phyloP scores from a whole-genome alignment of 2,329 filamentous ascomycete species.

The Neofusicoccum cordaticola region DNA sequence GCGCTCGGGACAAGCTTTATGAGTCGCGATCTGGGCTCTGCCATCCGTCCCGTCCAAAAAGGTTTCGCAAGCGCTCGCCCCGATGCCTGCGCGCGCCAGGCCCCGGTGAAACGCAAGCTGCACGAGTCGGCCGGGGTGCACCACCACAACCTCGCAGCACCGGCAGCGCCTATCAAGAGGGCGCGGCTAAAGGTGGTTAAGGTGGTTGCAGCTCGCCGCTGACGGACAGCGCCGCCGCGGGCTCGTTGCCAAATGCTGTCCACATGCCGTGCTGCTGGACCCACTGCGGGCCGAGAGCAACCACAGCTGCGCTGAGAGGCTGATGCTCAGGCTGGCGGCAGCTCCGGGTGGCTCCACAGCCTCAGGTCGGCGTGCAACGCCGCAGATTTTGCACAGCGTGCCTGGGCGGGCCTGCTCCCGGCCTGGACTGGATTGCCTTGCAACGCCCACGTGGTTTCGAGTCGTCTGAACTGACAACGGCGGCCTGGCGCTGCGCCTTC shows the following conservation, averaged over 20 bases:
- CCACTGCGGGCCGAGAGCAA: not conserved
- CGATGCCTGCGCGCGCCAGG: not conserved
- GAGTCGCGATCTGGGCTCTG: not conserved
- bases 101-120: not conserved
- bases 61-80: not conserved
- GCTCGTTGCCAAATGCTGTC: constrained; percentile 3
- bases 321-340: not conserved
- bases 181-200: not conserved
- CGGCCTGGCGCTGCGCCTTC: not conserved
- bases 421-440: not conserved
- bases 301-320: not conserved
- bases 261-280: not conserved
- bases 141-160: not conserved
- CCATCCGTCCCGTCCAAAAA: not conserved
- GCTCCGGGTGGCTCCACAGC: not conserved
- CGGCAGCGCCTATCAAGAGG: not conserved
- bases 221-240: constrained; percentile 3
- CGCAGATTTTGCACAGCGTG: not conserved
- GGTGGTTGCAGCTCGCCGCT: not conserved
- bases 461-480: not conserved
- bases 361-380: not conserved
- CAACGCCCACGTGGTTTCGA: not conserved
- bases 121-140: not conserved
- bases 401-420: not conserved
- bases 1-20: not conserved